Percentiles rank a stretch among this genome's conserved stretches.
Evolutionary conservation across 2,329 filamentous ascomycete genomes (phyloP).

Genomic region (Nigrograna mackinnonii): DNA sequence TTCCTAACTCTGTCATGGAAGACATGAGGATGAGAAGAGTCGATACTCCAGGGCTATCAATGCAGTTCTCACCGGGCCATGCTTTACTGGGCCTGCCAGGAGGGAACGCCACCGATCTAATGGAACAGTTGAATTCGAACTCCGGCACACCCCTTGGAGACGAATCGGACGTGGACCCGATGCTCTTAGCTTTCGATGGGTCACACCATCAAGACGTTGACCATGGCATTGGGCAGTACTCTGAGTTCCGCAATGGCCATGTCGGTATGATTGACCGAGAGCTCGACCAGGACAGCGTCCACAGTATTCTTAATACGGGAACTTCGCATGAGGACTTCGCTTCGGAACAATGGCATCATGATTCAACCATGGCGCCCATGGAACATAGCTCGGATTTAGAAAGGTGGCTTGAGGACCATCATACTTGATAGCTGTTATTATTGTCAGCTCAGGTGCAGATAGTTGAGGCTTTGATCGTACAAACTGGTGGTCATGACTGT

Average conservation of each 20-base stretch:
- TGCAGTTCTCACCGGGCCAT: slow-evolving; percentile 35
- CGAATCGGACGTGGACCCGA: slow-evolving; percentile 43
- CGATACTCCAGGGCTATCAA: slow-evolving; percentile 26
- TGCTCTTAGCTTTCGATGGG: slow-evolving; percentile 44
- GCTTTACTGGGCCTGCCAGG: slow-evolving; percentile 42
- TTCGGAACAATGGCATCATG: slow-evolving; percentile 40
- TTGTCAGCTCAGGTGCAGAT: slow-evolving; percentile 1
- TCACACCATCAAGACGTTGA: slow-evolving; percentile 23
- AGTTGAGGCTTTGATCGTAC: too few species aligned
- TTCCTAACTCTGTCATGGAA: slow-evolving; percentile 29
- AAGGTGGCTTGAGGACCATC: slow-evolving; percentile 46
- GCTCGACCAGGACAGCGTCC: slow-evolving; percentile 28
- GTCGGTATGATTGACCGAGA: slow-evolving; percentile 33
- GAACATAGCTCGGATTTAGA: slow-evolving; percentile 51
- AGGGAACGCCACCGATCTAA: slow-evolving; percentile 41
- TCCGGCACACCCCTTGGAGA: slow-evolving; percentile 32
- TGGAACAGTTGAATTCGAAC: slow-evolving; percentile 35
- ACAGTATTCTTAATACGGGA: slow-evolving; percentile 26
- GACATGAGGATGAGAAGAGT: slow-evolving; percentile 49
- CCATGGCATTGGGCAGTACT: slow-evolving; percentile 20
- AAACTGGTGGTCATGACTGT: not conserved
- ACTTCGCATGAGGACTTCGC: slow-evolving; percentile 27
- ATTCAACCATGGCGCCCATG: slow-evolving; percentile 37
- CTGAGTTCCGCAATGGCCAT: slow-evolving; percentile 33
- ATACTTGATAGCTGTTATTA: slow-evolving; percentile 10